phyloP scores from a whole-genome alignment of 1,139 yeast genomes.

The Kurtzmaniella quercitrusa region DNA sequence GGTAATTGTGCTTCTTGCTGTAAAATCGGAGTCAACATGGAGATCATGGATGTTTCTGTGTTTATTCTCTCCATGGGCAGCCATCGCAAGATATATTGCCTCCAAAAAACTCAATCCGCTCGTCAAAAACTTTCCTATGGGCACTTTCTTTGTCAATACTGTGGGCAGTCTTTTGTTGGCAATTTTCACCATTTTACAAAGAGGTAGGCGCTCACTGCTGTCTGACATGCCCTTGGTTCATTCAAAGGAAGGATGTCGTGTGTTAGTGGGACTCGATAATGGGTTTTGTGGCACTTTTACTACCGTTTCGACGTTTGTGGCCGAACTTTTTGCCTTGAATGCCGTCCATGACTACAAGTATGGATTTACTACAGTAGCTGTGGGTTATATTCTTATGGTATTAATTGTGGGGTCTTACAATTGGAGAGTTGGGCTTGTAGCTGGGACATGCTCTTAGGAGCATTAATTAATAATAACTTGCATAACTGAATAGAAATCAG shows the following conservation, averaged over 20 bases:
- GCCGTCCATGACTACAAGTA: slow-evolving; percentile 34
- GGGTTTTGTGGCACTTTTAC: slow-evolving; percentile 80
- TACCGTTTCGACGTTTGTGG: slow-evolving; percentile 74
- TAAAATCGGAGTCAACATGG: slow-evolving; percentile 40
- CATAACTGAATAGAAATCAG: not conserved
- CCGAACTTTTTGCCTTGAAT: slow-evolving; percentile 50
- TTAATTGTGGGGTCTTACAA: slow-evolving; percentile 52
- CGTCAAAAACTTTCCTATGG: slow-evolving; percentile 51
- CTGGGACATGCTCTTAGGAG: slow-evolving; percentile 20
- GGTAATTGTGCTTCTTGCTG: slow-evolving; percentile 39
- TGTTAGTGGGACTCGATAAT: slow-evolving; percentile 53
- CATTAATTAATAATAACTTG: not conserved
- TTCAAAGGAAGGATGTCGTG: slow-evolving; percentile 31
- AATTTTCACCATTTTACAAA: slow-evolving; percentile 44
- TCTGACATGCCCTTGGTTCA: slow-evolving; percentile 15
- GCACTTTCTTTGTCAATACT: slow-evolving; percentile 71
- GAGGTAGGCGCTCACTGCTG: slow-evolving; percentile 33
- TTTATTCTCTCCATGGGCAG: slow-evolving; percentile 66
- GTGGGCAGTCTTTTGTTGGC: slow-evolving; percentile 57
- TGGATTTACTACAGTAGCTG: slow-evolving; percentile 31
- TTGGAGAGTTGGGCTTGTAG: slow-evolving; percentile 43
- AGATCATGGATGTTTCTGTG: slow-evolving; percentile 61
- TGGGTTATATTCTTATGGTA: slow-evolving; percentile 38
- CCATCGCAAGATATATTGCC: slow-evolving; percentile 52
- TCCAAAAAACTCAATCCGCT: slow-evolving; percentile 47